phyloP scores from a whole-genome alignment of 208 protist species.

The Angomonas deanei region DNA sequence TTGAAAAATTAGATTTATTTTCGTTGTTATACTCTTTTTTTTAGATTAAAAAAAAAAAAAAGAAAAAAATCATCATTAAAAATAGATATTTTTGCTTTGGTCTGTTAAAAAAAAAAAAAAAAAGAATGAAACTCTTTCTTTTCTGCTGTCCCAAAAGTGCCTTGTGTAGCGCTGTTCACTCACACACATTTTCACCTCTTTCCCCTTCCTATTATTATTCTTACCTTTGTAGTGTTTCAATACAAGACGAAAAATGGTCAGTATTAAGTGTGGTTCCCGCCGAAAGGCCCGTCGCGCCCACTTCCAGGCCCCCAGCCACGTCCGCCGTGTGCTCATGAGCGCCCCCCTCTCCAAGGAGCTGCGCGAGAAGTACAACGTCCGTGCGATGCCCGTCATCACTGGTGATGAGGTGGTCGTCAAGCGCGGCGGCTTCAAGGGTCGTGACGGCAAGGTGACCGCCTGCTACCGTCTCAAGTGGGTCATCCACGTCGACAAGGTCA shows the following conservation, averaged over 20 bases:
- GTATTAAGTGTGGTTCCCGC: conserved; percentile 88
- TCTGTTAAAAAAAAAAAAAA: not conserved
- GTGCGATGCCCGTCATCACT: conserved; percentile 98
- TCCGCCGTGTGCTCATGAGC: conserved; percentile 97
- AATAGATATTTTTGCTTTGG: conserved; percentile 6
- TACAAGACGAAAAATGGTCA: conserved; percentile 37
- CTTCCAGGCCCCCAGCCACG: conserved; percentile 97
- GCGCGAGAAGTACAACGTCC: conserved; percentile 97
- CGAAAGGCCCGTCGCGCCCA: conserved; percentile 98
- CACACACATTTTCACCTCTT: too few relatives aligned
- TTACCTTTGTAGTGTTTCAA: conserved; percentile 11
- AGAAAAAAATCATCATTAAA: not conserved
- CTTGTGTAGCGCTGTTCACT: too few relatives aligned
- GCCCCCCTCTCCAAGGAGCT: conserved; percentile 98
- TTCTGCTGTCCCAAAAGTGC: not conserved
- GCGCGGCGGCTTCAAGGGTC: conserved; percentile 95
- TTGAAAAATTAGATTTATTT: not conserved
- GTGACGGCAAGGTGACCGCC: conserved; percentile 95
- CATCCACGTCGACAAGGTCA: conserved; percentile 98
- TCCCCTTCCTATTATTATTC: conserved; percentile 1
- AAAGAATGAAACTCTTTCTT: not conserved
- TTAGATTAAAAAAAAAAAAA: conserved; percentile 1
- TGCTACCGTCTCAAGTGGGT: conserved; percentile 99
- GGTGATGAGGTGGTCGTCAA: conserved; percentile 98
- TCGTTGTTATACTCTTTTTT: conserved; percentile 10